Evolutionary conservation across 208 protist species (phyloP).

Genomic region (Jaenimonas drosophilae): DNA sequence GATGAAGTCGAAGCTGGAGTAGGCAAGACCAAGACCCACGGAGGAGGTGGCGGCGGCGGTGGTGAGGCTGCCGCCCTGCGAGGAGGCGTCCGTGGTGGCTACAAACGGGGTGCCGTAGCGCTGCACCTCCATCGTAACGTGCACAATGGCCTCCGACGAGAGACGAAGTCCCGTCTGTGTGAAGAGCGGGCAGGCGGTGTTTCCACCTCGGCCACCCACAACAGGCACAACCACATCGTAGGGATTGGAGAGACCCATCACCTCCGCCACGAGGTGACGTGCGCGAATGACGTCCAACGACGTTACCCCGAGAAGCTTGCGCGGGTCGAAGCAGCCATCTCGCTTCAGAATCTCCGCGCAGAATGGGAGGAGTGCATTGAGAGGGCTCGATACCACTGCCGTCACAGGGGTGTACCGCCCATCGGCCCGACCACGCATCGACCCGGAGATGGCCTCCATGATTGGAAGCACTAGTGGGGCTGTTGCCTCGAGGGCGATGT

Average conservation of each 20-base stretch:
- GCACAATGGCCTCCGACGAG: conserved; percentile 34
- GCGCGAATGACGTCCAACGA: conserved; percentile 87
- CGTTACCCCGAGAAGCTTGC: conserved; percentile 88
- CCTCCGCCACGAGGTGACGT: conserved; percentile 39
- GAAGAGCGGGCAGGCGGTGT: conserved; percentile 87
- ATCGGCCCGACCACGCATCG: too few relatives aligned
- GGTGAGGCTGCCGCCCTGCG: conserved; percentile 12
- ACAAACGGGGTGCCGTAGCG: conserved; percentile 29
- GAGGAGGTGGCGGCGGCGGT: conserved; percentile 6
- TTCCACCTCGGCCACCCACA: conserved; percentile 90
- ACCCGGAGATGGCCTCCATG: conserved; percentile 69
- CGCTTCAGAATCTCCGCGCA: conserved; percentile 80
- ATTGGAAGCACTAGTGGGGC: conserved; percentile 61
- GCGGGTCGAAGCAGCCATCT: conserved; percentile 62
- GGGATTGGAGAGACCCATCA: conserved; percentile 60
- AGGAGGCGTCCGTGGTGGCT: conserved; percentile 1
- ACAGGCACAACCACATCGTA: conserved; percentile 83
- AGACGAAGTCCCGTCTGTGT: conserved; percentile 68
- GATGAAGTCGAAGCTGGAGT: conserved; percentile 51
- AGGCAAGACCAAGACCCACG: conserved; percentile 44
- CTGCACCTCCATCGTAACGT: conserved; percentile 46
- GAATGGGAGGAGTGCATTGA: conserved; percentile 91
- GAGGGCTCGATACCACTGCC: conserved; percentile 86
- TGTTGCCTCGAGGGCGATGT: conserved; percentile 78
- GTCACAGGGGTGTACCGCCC: too few relatives aligned